Base-by-base conservation (phyloP, 495 filamentous ascomycete genomes). In the Penicillium bovifimosum region DNA sequence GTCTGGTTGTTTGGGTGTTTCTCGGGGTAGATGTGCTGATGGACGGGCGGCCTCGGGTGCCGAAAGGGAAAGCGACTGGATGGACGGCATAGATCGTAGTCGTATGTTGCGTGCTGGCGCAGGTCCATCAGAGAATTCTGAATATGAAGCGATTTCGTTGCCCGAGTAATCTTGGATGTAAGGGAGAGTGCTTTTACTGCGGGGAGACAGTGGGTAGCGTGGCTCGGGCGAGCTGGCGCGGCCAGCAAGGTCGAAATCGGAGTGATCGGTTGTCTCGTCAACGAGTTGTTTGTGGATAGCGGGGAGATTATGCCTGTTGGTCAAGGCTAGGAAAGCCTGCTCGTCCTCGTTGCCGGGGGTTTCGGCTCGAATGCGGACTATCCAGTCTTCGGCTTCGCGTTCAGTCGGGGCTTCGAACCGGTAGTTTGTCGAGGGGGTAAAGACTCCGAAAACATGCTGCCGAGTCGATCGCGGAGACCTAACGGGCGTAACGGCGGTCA, bases 341-440 rank as follows among this genome's bases (percentile, higher is more conserved):
- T 95, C 90, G 34, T 91, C 87, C 56, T 95, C 90, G 53, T 91
- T 87, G 38, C 92, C 84, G 36, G 86, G 84, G 7, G 88, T 88
- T 52, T 92, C 84, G 47, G 75, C 72, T 46, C 89, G 80, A 47
- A 98, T 92, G 36, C 88, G 76, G 18, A 86, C 78, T 10, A 96
- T 86, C 93, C 93, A 98, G 56, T 88, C 86, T 41, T 87, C 80
- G 13, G 89, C 87, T 56, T 96, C 91, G 51, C 84, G 78, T 34
- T 82, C 78, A 3, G 76, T 85, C 26, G 72, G 61, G 2, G 86
- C 91, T 61, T 91, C 86, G 42, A 98, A 86, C 51, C 96, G 90
- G 69, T 87, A 95, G 69, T 96, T 96, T 50, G 86, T 86, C 6
- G 90, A 84, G 0, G 91, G 87, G 9, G 91, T 91, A 64, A 96